Evolutionary conservation across 176 grass and related monocot genomes (phyloP).

Genomic region (Carex scoparia): DNA sequence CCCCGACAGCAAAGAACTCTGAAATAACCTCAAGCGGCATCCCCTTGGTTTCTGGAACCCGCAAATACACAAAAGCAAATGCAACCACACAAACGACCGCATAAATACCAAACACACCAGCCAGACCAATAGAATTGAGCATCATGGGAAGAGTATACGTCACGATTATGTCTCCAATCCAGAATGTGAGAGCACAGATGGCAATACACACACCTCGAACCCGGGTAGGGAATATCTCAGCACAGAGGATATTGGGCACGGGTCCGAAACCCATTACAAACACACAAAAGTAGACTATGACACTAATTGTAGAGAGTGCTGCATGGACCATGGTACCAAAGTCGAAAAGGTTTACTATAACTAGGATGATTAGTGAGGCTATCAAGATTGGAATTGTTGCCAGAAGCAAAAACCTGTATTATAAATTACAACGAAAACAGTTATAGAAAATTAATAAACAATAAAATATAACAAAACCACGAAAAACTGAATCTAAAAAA

Average conservation of each 20-base stretch:
- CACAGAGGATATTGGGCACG: conserved; percentile 83
- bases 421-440: conserved; percentile 2
- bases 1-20: conserved; percentile 86
- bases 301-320: conserved; percentile 56
- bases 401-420: conserved; percentile 79
- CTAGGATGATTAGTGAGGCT: conserved; percentile 55
- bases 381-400: conserved; percentile 82
- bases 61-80: conserved; percentile 68
- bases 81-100: conserved; percentile 51
- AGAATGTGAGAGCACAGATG: conserved; percentile 68
- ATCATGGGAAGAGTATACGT: conserved; percentile 86
- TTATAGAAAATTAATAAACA: conserved; percentile 7
- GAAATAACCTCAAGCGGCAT: conserved; percentile 98
- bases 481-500: background rate
- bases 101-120: conserved; percentile 87
- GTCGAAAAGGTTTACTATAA: conserved; percentile 62
- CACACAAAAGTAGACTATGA: conserved; percentile 91
- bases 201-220: conserved; percentile 92
- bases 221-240: conserved; percentile 87
- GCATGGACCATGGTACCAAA: conserved; percentile 70
- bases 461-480: background rate
- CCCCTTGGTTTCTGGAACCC: conserved; percentile 91
- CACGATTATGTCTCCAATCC: conserved; percentile 81
- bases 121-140: conserved; percentile 67
- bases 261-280: conserved; percentile 96